Base-by-base conservation (phyloP, 2,329 filamentous ascomycete species). In the Pezicula carpinea region DNA sequence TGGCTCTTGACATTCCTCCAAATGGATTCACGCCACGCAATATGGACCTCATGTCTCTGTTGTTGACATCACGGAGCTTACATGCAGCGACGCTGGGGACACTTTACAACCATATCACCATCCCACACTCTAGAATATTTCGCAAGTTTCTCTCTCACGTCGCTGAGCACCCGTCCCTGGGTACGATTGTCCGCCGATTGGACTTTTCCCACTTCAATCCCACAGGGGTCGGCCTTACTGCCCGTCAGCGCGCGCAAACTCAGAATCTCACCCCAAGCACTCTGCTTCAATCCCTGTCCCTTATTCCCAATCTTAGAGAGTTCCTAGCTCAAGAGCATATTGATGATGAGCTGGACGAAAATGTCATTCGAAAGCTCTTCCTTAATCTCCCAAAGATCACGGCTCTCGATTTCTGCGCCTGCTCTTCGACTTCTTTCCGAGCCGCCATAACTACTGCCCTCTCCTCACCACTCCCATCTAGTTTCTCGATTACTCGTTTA, bases 161-260 rank as follows among this genome's bases (percentile, higher is more conserved):
- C 54, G 71, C 73, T 39, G 70, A 77, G 49, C 82, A 90, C 62
- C 79, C 81, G 2, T 73, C 81, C 7, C 73, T 91, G 45, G 88
- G 87, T 39, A 84, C 81, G 34, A 81, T 91, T 58, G 86, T 92
- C 38, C 82, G 85, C 48, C 83, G 88, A 43, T 71, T 92, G 39
- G 88, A 93, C 68, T 91, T 93, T 60, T 90, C 86, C 52, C 87
- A 91, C 71, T 91, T 91, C 68, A 91, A 89, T 64, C 87, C 87
- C 18, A 82, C 85, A 46, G 85, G 85, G 46, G 74, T 89, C 53
- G 89, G 90, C 61, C 79, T 80, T 51, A 89, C 85, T 14, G 84
- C 82, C 55, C 81, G 82, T 64, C 85, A 89, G 75, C 83, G 88
- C 49, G 76, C 79, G 18, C 78, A 86, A 65, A 87, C 87, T 48